These are phyloP conservation scores for Ganoderma multipileum DNA, from an alignment of 1,284 basidiomycete genomes.

Conservation along the genomic window DNA sequence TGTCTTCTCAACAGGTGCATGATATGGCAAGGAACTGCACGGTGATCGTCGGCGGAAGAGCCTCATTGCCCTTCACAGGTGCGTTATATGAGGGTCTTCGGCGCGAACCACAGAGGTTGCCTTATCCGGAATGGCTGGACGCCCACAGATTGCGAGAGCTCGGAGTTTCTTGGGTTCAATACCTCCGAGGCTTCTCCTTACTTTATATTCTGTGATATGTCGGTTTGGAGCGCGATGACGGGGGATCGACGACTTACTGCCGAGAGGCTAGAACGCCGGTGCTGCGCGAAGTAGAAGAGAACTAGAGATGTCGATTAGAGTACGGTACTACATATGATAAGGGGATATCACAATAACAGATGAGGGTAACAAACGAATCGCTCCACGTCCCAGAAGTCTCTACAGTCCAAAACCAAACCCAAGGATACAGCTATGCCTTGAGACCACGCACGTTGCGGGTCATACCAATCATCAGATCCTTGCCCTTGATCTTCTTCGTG, in stretches of 20 bases:
- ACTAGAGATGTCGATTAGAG: not conserved
- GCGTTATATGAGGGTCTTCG: not conserved
- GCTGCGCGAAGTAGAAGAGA: not conserved
- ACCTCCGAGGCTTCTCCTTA: conserved; percentile 22
- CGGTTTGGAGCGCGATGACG: not conserved
- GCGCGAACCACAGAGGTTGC: conserved; percentile 25
- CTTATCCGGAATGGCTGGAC: conserved; percentile 9
- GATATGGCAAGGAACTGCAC: not conserved
- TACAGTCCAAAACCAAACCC: not conserved
- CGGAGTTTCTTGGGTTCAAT: conserved; percentile 13
- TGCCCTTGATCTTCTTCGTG: conserved; percentile 35
- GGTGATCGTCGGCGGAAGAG: not conserved
- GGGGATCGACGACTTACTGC: not conserved
- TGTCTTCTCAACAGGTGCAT: not conserved
- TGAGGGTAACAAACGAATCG: not conserved
- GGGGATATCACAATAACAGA: not conserved
- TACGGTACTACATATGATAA: not conserved
- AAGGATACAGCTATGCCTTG: conserved; percentile 11
- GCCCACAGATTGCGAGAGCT: conserved; percentile 1
- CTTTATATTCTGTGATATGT: not conserved
- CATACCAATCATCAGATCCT: conserved; percentile 34
- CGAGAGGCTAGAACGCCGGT: not conserved
- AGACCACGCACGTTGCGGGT: conserved; percentile 23
- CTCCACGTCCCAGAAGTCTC: not conserved
- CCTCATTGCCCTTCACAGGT: not conserved